These are phyloP conservation scores for Dryadomyces quercivorus DNA, from an alignment of 2,329 filamentous ascomycete genomes.

Conservation along the genomic window DNA sequence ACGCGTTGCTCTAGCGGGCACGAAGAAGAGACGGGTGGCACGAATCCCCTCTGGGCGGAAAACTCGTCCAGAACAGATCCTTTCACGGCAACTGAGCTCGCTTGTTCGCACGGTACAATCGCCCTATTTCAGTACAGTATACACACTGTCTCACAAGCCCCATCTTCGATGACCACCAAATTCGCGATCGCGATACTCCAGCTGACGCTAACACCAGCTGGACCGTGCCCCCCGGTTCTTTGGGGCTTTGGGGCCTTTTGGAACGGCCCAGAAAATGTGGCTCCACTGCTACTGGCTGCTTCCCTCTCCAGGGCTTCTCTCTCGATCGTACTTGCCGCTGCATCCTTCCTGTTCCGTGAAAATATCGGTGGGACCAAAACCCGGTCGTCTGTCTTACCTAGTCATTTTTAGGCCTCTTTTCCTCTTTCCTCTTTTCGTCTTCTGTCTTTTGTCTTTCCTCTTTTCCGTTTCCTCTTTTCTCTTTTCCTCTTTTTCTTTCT, in stretches of 20 bases:
- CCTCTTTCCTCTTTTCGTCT: neutral
- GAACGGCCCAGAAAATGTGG: neutral
- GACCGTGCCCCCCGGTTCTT: neutral
- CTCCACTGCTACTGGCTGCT: neutral
- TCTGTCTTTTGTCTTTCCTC: neutral
- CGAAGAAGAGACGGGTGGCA: too few relatives aligned
- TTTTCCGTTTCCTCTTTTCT: neutral
- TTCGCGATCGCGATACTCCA: slow-evolving; percentile 6
- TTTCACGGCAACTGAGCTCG: too few relatives aligned
- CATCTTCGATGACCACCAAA: slow-evolving; percentile 5
- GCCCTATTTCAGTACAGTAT: neutral
- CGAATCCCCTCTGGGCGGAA: too few relatives aligned
- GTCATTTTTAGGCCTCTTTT: neutral
- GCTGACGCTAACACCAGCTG: neutral
- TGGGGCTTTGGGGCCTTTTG: neutral
- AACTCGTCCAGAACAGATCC: too few relatives aligned
- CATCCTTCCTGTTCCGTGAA: neutral
- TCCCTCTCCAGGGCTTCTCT: neutral
- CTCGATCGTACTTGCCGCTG: neutral
- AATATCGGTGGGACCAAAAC: neutral
- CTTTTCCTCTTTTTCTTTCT: neutral
- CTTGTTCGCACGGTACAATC: too few relatives aligned
- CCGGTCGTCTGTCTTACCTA: neutral
- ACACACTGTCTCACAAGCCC: neutral
- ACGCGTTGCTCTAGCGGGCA: too few relatives aligned